Conservation (phyloP, 768 basidiomycete genomes). For the Sarcomyxa edulis region DNA sequence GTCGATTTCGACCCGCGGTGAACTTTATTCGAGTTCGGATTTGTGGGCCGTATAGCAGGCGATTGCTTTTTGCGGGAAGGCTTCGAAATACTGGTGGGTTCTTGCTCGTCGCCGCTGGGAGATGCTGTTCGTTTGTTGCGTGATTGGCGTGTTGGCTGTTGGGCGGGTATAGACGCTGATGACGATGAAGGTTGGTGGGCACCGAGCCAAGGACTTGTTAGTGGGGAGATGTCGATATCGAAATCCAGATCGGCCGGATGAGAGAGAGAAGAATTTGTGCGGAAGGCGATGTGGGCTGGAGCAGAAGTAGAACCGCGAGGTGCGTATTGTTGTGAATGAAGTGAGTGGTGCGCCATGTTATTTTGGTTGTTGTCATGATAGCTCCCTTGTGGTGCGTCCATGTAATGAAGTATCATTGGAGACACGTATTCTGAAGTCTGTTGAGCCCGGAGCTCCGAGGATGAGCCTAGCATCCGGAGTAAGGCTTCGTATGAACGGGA, state of each 20-base stretch:
- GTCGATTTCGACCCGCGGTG: conserved; percentile 45
- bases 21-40: conserved; percentile 19
- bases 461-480: conserved; percentile 37
- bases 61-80: conserved; percentile 50
- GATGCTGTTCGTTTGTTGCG: conserved; percentile 53
- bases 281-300: conserved; percentile 71
- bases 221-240: conserved; percentile 71
- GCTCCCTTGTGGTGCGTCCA: conserved; percentile 17
- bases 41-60: conserved; percentile 39
- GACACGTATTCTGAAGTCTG: conserved; percentile 55
- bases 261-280: conserved; percentile 28
- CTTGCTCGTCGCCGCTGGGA: conserved; percentile 47
- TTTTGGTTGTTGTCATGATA: conserved; percentile 11
- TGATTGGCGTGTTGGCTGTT: conserved; percentile 9
- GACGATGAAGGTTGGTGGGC: conserved; percentile 36
- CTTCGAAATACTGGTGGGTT: conserved; percentile 21
- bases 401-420: conserved; percentile 48
- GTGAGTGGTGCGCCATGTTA: conserved; percentile 11
- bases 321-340: conserved; percentile 17
- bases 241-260: conserved; percentile 46
- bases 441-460: conserved; percentile 61
- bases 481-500: conserved; percentile 2
- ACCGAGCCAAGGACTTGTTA: conserved; percentile 79
- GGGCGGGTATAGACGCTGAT: conserved; percentile 8
- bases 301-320: conserved; percentile 53